Evolutionary conservation across 345 rosid genomes (phyloP).

Genomic region (Gossypium anomalum): DNA sequence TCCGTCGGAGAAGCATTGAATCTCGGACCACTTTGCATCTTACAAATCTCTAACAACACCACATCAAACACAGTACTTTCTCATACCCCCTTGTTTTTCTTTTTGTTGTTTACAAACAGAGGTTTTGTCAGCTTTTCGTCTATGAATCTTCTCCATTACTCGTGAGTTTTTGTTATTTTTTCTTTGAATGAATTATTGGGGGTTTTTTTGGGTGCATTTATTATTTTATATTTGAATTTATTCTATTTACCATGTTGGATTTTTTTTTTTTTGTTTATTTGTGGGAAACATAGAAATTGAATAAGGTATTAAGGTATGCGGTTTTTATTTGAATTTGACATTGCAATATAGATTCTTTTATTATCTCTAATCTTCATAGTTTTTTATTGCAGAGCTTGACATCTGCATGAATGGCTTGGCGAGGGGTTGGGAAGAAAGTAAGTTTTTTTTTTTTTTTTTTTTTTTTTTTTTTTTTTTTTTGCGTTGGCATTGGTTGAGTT

Average conservation of each 20-base stretch:
- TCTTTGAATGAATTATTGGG: background rate
- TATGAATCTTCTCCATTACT: background rate
- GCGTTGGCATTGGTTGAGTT: background rate
- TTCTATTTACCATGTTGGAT: background rate
- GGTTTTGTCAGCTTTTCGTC: background rate
- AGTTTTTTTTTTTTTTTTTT: background rate
- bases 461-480: background rate
- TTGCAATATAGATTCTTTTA: background rate
- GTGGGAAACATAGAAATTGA: background rate
- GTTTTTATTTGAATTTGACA: background rate
- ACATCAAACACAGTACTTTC: background rate
- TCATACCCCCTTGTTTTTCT: background rate
- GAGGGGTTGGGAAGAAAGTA: conserved; percentile 43
- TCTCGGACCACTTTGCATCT: background rate
- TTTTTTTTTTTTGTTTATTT: background rate
- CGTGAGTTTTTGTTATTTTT: background rate
- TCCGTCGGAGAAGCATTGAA: background rate
- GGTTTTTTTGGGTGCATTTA: background rate
- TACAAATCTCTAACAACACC: background rate
- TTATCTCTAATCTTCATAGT: background rate
- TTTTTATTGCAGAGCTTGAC: conserved; percentile 24
- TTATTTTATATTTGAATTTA: background rate
- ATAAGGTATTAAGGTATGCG: background rate
- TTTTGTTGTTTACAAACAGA: background rate
- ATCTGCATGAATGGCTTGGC: conserved; percentile 56